These are phyloP conservation scores for Chaetomium tenue DNA, from an alignment of 495 filamentous ascomycete species.

Conservation along the genomic window DNA sequence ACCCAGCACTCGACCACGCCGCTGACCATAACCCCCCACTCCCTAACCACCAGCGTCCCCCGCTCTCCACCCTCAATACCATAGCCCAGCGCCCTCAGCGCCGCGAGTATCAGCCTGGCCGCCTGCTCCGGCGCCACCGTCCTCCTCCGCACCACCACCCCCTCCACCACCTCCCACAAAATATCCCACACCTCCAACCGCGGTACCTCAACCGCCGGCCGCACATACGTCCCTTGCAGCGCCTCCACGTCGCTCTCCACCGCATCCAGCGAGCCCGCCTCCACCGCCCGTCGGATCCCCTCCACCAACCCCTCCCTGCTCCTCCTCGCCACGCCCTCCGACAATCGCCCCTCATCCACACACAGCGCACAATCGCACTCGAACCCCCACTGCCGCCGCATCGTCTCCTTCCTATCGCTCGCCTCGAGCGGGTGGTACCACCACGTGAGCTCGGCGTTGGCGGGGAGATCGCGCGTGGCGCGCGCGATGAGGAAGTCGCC, in stretches of 20 bases:
- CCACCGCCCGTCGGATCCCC: neutral
- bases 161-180: slow-evolving; percentile 44
- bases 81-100: slow-evolving; percentile 44
- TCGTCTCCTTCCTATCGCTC: slow-evolving; percentile 9
- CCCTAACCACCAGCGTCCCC: slow-evolving; percentile 35
- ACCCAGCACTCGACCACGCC: slow-evolving; percentile 40
- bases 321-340: neutral
- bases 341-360: neutral
- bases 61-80: slow-evolving; percentile 39
- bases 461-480: slow-evolving; percentile 47
- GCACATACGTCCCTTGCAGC: slow-evolving; percentile 37
- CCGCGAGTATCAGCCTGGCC: slow-evolving; percentile 32
- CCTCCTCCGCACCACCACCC: slow-evolving; percentile 21
- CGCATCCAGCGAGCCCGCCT: neutral
- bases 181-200: slow-evolving; percentile 36
- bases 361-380: slow-evolving; percentile 11
- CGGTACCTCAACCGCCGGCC: slow-evolving; percentile 31
- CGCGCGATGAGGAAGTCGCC: slow-evolving; percentile 60
- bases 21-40: slow-evolving; percentile 44
- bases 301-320: neutral
- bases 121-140: slow-evolving; percentile 26
- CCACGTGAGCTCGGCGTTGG: slow-evolving; percentile 31
- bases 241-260: slow-evolving; percentile 23
- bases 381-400: slow-evolving; percentile 46
- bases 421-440: slow-evolving; percentile 12